Evolutionary conservation across 495 filamentous ascomycete species (phyloP).

Genomic region (Penicillium bialowiezense): DNA sequence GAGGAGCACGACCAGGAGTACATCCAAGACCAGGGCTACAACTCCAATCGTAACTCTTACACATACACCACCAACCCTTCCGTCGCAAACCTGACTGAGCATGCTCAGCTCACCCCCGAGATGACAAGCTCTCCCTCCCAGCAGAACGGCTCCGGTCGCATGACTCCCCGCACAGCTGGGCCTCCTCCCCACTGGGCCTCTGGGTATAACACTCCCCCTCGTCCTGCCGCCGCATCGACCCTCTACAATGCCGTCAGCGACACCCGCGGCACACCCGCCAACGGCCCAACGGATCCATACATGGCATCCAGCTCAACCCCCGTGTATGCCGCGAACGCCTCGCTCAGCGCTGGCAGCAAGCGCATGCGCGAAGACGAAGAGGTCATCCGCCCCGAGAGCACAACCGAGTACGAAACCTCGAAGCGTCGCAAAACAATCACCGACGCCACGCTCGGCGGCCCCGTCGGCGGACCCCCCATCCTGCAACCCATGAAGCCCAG

Average conservation of each 20-base stretch:
- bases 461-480: constrained; percentile 40
- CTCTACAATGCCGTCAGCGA: constrained; percentile 90
- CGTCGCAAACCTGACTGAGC: constrained; percentile 66
- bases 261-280: constrained; percentile 64
- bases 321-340: constrained; percentile 60
- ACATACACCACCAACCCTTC: constrained; percentile 66
- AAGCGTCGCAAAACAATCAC: constrained; percentile 86
- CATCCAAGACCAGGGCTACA: constrained; percentile 68
- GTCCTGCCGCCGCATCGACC: constrained; percentile 67
- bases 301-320: constrained; percentile 57
- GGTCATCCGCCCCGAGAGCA: constrained; percentile 66
- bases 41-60: constrained; percentile 67
- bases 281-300: constrained; percentile 72
- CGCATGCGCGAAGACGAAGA: constrained; percentile 78
- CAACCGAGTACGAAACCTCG: constrained; percentile 55
- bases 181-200: constrained; percentile 70
- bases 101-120: constrained; percentile 78
- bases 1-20: constrained; percentile 78
- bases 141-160: constrained; percentile 78
- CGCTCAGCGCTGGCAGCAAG: constrained; percentile 61
- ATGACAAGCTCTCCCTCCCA: constrained; percentile 81
- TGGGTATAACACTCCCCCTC: constrained; percentile 80
- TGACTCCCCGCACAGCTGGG: constrained; percentile 75
- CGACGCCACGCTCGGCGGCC: constrained; percentile 50
- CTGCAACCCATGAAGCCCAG: constrained; percentile 46